phyloP scores from a whole-genome alignment of 768 basidiomycete species.

The Tricholoma matsutake region DNA sequence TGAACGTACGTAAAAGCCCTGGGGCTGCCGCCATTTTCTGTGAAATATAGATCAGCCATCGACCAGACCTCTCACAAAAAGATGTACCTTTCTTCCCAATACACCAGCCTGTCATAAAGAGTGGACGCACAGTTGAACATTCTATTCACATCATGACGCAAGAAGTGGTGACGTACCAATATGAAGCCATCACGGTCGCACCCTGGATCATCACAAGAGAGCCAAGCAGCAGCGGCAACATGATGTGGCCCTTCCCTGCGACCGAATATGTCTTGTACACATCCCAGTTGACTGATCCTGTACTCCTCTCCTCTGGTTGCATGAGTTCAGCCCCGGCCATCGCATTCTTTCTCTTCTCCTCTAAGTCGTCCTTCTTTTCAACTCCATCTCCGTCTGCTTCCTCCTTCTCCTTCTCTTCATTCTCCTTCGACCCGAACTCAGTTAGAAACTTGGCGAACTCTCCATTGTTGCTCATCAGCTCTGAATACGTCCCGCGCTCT shows the following conservation, averaged over 20 bases:
- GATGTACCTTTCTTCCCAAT: conserved; percentile 71
- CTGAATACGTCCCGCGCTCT: conserved; percentile 76
- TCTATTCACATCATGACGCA: background rate
- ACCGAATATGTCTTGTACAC: conserved; percentile 62
- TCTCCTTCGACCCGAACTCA: conserved; percentile 75
- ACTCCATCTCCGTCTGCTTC: conserved; percentile 35
- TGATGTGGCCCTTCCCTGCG: conserved; percentile 63
- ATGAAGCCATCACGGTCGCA: conserved; percentile 66
- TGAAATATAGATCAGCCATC: conserved; percentile 10
- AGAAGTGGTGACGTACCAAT: conserved; percentile 50
- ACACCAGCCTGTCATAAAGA: conserved; percentile 59
- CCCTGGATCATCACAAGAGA: conserved; percentile 67
- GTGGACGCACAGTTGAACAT: conserved; percentile 10
- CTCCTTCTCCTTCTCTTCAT: conserved; percentile 45
- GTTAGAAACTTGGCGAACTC: conserved; percentile 71
- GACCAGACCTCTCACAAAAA: background rate
- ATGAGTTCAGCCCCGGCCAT: conserved; percentile 56
- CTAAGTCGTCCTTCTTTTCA: conserved; percentile 34
- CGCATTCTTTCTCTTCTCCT: conserved; percentile 34
- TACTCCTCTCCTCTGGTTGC: conserved; percentile 82
- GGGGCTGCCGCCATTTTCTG: conserved; percentile 49
- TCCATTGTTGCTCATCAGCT: conserved; percentile 61
- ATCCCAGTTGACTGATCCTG: conserved; percentile 57
- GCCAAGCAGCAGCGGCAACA: conserved; percentile 63
- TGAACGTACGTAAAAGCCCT: conserved; percentile 67